These are phyloP conservation scores for Pyrenophora seminiperda DNA, from an alignment of 2,329 filamentous ascomycete species.

Conservation along the genomic window DNA sequence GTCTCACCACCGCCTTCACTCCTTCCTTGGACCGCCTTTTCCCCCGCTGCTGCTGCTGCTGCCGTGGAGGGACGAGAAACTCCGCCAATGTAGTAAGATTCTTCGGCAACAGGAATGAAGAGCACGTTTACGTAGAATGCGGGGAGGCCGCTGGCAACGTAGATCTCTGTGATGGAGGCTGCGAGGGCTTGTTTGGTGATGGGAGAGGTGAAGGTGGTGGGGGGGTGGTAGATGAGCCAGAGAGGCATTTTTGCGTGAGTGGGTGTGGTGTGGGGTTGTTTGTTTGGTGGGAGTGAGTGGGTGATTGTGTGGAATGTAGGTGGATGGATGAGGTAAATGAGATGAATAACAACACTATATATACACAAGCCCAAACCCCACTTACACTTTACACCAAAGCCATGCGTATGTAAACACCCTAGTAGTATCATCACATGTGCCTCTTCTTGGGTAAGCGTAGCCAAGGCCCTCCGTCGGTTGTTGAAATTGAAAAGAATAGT, in stretches of 20 bases:
- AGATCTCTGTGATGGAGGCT: conserved; percentile 50
- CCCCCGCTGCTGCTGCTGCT: no score
- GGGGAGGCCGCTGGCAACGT: conserved; percentile 44
- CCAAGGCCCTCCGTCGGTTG: no score
- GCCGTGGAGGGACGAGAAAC: conserved; percentile 21
- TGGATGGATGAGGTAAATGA: no score
- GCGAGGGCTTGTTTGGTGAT: conserved; percentile 40
- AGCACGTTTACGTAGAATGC: conserved; percentile 54
- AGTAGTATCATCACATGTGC: no score
- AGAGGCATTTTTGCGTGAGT: conserved; percentile 55
- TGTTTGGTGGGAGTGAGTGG: background rate
- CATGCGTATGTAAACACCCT: no score
- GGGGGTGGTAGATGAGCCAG: conserved; percentile 52
- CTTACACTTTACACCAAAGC: no score
- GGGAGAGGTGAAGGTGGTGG: conserved; percentile 39
- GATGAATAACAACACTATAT: no score
- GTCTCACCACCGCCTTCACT: no score
- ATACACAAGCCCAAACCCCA: no score
- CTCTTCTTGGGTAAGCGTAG: no score
- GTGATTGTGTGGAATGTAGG: background rate
- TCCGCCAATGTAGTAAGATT: conserved; percentile 42
- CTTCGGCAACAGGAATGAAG: conserved; percentile 42
- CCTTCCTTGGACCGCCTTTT: no score
- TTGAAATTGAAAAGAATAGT: no score
- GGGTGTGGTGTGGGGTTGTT: background rate